These are phyloP conservation scores for Saturnispora galanensis DNA, from an alignment of 805 yeast species.

Conservation along the genomic window DNA sequence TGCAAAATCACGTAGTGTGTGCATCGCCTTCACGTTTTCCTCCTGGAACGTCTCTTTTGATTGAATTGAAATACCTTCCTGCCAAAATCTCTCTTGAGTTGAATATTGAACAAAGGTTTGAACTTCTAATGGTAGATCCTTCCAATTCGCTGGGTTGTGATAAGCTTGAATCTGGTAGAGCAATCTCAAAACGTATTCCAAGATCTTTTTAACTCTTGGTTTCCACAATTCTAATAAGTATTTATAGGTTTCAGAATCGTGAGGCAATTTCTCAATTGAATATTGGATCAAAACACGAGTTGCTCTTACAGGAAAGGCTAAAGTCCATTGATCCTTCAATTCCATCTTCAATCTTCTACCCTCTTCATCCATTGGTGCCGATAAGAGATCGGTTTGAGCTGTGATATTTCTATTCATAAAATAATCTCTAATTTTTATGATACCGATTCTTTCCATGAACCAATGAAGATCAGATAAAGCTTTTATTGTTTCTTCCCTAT, in stretches of 20 bases:
- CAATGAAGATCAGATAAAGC: constrained; percentile 86
- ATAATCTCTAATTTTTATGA: constrained; percentile 86
- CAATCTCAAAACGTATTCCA: constrained; percentile 83
- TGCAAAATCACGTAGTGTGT: constrained; percentile 91
- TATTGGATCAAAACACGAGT: constrained; percentile 92
- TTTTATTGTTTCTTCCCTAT: constrained; percentile 80
- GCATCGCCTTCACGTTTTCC: constrained; percentile 89
- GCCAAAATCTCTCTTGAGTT: constrained; percentile 95
- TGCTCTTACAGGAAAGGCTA: constrained; percentile 90
- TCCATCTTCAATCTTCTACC: constrained; percentile 70
- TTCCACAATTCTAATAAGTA: constrained; percentile 74
- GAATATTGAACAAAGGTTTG: constrained; percentile 86
- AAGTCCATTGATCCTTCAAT: constrained; percentile 85
- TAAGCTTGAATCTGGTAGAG: constrained; percentile 88
- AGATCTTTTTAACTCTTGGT: constrained; percentile 83
- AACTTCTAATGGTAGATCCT: constrained; percentile 75
- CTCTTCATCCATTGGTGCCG: constrained; percentile 80
- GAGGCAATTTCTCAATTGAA: constrained; percentile 83
- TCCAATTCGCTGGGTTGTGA: constrained; percentile 91
- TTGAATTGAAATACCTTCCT: constrained; percentile 92
- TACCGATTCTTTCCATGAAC: constrained; percentile 97
- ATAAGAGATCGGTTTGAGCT: constrained; percentile 62
- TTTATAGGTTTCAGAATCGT: constrained; percentile 64
- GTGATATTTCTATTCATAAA: constrained; percentile 76
- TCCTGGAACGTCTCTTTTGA: constrained; percentile 89